phyloP scores from a whole-genome alignment of 768 basidiomycete genomes.

The Galerina sulciceps region DNA sequence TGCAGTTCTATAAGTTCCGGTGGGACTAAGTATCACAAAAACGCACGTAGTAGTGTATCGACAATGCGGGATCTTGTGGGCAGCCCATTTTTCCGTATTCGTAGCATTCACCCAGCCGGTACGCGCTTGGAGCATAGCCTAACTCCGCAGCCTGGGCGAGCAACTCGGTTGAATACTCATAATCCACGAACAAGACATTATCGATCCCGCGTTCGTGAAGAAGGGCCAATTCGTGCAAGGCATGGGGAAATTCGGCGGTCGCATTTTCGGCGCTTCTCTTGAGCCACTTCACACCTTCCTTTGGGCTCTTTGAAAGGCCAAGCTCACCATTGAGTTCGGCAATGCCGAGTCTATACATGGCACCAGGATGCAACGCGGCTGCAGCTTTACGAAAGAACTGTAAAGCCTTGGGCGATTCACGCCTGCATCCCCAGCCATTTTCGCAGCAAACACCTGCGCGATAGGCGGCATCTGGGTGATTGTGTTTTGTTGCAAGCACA shows the following conservation, averaged over 20 bases:
- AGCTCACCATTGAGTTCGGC: conserved; percentile 97
- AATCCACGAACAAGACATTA: conserved; percentile 96
- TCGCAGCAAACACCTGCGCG: conserved; percentile 98
- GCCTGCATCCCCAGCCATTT: conserved; percentile 97
- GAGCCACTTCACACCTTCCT: conserved; percentile 98
- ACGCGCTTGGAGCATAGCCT: conserved; percentile 95
- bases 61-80: conserved; percentile 94
- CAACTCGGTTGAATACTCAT: conserved; percentile 93
- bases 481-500: conserved; percentile 94
- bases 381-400: conserved; percentile 95
- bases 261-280: conserved; percentile 95
- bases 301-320: conserved; percentile 81
- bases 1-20: conserved; percentile 13
- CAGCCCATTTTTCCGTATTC: conserved; percentile 99
- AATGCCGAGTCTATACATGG: conserved; percentile 96
- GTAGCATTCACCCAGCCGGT: conserved; percentile 96
- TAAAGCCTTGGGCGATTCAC: conserved; percentile 89
- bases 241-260: conserved; percentile 95
- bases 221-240: conserved; percentile 91
- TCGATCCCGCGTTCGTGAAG: conserved; percentile 98
- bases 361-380: conserved; percentile 88
- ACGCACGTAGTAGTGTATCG: conserved; percentile 98
- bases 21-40: conserved; percentile 4
- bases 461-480: conserved; percentile 94
- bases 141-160: conserved; percentile 95